Conservation (phyloP, 140 eudicot species). For the Stevia rebaudiana region DNA sequence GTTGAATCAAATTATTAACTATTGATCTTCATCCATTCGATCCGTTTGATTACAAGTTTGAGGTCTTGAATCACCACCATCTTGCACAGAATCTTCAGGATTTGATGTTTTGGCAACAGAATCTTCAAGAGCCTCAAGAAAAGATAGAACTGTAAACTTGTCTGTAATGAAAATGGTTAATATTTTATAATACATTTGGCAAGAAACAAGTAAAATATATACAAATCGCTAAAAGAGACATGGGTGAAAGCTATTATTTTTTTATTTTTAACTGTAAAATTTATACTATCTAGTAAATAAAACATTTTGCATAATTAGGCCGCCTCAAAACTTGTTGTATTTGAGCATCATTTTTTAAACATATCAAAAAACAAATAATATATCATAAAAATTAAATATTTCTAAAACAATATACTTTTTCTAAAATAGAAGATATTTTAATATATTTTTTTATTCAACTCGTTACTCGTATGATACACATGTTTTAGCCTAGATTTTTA, state of each 20-base stretch:
- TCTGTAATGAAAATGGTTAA: slow-evolving; percentile 39
- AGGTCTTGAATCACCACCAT: slow-evolving; percentile 30
- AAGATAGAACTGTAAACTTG: slow-evolving; percentile 80
- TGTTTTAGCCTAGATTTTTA: too few species aligned
- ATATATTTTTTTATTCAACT: too few species aligned
- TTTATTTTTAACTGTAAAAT: too few species aligned
- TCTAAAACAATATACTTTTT: too few species aligned
- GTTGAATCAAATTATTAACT: slow-evolving; percentile 17
- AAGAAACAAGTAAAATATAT: background rate
- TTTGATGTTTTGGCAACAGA: slow-evolving; percentile 47
- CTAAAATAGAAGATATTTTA: too few species aligned
- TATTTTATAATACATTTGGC: background rate
- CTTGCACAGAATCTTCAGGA: slow-evolving; percentile 37
- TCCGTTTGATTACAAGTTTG: slow-evolving; percentile 40
- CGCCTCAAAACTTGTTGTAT: too few species aligned
- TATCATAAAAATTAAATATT: too few species aligned
- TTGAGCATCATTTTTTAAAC: too few species aligned
- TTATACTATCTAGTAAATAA: too few species aligned
- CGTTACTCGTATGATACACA: too few species aligned
- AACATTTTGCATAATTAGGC: too few species aligned
- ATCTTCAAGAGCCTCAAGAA: slow-evolving; percentile 98
- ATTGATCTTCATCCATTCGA: slow-evolving; percentile 75
- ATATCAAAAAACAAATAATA: too few species aligned
- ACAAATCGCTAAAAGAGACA: background rate
- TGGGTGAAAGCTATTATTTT: background rate